Evolutionary conservation across 108 stramenopile species (phyloP), one percentile per base, ranked within the genome.

Genomic region (Skeletonema menzelii): DNA sequence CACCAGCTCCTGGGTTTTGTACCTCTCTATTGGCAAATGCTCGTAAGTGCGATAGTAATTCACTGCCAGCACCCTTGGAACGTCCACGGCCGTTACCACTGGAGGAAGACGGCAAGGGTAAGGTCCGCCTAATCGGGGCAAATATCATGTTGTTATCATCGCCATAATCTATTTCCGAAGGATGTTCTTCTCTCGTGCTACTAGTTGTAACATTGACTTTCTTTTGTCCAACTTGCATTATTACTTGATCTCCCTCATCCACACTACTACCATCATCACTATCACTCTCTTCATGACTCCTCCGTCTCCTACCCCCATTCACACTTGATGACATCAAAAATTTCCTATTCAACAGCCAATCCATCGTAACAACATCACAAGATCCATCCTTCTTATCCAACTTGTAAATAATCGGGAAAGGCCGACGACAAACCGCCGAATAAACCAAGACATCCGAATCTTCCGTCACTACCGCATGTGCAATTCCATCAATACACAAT

Each of bases 381-480:
- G 46, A 58, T 31, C 92, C 92, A 14, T 76, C 82, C 31, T 83
- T 75, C 35, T 86, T 71, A 75, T 96, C 91, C 22, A 93, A 77
- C 76, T 96, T 96, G 84, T 86, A 96, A 5, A 96, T 68, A 13
- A 95, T 79, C 17, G 94, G 90, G 66, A 89, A 88, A 1, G 86
- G 46, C 12, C 40, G 19, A 22, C 82, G 84, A 22, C 80, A 73
- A 2, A 88, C 80, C 4, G 90, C 91, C 28, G 76, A 80, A 67
- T 95, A 95, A 5, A 95, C 90, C 8, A 95, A 61, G 7, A 95
- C 88, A 80, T 95, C 94, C 17, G 88, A 89, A 73, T 93, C 92
- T 73, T 99, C 98, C 27, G 95, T 97, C 27, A 99, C 85, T 12
- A 98, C 90, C 8, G 88, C 93, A 76, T 98, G 83, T 17, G 91